phyloP scores from a whole-genome alignment of 257 asterid genomes.

The Nyctanthes arbortristis region DNA sequence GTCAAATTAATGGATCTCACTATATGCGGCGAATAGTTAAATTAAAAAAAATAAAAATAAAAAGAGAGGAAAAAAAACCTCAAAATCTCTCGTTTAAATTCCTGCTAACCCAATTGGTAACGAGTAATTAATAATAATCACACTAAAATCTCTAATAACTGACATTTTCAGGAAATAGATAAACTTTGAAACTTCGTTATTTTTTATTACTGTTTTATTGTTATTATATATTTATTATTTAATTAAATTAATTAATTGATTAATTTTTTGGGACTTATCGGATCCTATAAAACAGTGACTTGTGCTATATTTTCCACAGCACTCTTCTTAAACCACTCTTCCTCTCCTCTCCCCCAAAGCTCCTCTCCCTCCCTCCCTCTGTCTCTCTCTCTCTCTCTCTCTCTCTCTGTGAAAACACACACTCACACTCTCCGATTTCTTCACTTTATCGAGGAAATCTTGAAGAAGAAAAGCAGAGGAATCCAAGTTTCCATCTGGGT shows the following conservation, averaged over 20 bases:
- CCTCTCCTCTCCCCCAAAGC: neutral
- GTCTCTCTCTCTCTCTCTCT: no score
- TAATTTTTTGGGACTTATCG: conserved; percentile 6
- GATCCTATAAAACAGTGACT: conserved; percentile 46
- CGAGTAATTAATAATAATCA: no score
- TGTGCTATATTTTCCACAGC: conserved; percentile 31
- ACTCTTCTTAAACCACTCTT: neutral
- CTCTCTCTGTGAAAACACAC: no score
- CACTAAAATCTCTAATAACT: neutral
- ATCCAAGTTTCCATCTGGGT: conserved; percentile 31
- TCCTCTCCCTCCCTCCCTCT: neutral
- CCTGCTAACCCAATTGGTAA: neutral
- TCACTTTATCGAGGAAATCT: no score
- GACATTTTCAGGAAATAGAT: no score
- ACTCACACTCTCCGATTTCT: conserved; percentile 8
- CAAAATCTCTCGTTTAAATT: neutral
- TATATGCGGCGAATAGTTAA: conserved; percentile 44
- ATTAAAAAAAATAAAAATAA: neutral
- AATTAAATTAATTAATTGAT: neutral
- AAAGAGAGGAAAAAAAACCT: no score
- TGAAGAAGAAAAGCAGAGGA: conserved; percentile 15
- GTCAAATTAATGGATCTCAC: conserved; percentile 18
- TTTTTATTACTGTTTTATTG: no score
- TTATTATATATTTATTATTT: no score
- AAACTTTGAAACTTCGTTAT: no score